Evolutionary conservation across 768 basidiomycete species (phyloP), one percentile per base, ranked within the genome.

Genomic region (Rhodotorula sphaerocarpa): DNA sequence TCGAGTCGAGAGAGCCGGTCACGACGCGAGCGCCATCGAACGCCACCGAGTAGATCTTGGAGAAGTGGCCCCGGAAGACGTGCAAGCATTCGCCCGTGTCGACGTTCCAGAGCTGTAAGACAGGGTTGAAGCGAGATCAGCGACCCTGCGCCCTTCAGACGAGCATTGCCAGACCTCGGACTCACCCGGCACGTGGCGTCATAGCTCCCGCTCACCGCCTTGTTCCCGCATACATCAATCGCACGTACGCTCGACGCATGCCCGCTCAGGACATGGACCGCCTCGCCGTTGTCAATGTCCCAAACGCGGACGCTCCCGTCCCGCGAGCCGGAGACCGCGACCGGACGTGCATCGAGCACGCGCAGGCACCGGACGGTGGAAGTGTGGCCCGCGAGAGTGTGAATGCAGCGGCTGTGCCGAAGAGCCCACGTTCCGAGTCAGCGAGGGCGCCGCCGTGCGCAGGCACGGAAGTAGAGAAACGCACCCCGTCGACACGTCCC

Each of bases 311-410:
- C 73, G 6, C 88, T 89, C 21, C 81, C 78, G 70, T 97, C 93
- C 23, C 93, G 81, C 39, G 90, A 89, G 50, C 91, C 93, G 0
- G 87, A 87, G 39, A 99, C 84, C 0, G 90, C 91, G 55, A 93
- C 81, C 0, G 93, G 90, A 16, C 88, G 81, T 43, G 85, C 84
- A 73, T 93, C 86, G 53, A 96, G 76, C 20, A 90, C 85, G 70
- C 87, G 88, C 59, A 93, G 79, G 74, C 90, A 95, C 34, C 93
- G 84, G 54, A 97, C 86, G 1, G 93, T 96, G 0, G 90, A 88
- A 0, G 83, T 82, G 75, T 96, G 93, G 0, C 92, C 93, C 2
- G 79, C 77, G 14, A 99, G 80, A 23, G 83, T 79, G 73, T 92
- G 86, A 18, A 90, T 80, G 70, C 87, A 88, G 66, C 82, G 80